Evolutionary conservation across 805 yeast species (phyloP), one percentile per base, ranked within the genome.

Genomic region (Saturnispora bothae): DNA sequence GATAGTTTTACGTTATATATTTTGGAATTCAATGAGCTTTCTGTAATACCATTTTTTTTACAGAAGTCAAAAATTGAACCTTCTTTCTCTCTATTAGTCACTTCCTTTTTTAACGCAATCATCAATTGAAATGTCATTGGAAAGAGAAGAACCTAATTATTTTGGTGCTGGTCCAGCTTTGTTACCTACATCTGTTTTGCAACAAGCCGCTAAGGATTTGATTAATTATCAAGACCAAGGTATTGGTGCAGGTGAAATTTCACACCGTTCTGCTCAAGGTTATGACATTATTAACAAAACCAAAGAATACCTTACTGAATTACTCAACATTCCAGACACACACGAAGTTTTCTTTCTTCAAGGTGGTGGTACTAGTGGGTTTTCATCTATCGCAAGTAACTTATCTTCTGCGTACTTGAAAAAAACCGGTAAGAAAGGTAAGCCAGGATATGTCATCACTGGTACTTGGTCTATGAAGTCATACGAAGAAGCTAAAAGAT

Each of bases 161-260:
- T 92, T 85, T 53, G 98, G 97, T 41, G 97, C 99, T n/a, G 99
- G 99, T 12, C 99, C 99, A 34, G 98, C 98, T 1, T 70, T 78
- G 37, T 68, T 92, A 31, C 96, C 97, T 25, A 76, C 89, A 3
- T 53, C 61, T 4, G 97, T 89, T 2, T 69, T 92, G 39, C 79
- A 84, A 61, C 79, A 83, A 62, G 95, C 96, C 4, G 94, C 96
- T 2, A 56, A 59, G 23, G 97, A 92, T 56, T 66, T 92, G 46
- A 56, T 92, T 44, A 73, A 77, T 52, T 92, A 73, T 60, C 65
- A 81, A 39, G 68, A 65, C 30, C 63, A 68, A 25, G 94, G 88
- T 20, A 68, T 92, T 41, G 98, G 98, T 31, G 70, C 85, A 33
- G 97, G 96, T 48, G 99, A 92, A 61, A 83, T 92, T 50, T 86